phyloP scores from a whole-genome alignment of 352 stramenopile species.

The Phytopythium mirpurense region DNA sequence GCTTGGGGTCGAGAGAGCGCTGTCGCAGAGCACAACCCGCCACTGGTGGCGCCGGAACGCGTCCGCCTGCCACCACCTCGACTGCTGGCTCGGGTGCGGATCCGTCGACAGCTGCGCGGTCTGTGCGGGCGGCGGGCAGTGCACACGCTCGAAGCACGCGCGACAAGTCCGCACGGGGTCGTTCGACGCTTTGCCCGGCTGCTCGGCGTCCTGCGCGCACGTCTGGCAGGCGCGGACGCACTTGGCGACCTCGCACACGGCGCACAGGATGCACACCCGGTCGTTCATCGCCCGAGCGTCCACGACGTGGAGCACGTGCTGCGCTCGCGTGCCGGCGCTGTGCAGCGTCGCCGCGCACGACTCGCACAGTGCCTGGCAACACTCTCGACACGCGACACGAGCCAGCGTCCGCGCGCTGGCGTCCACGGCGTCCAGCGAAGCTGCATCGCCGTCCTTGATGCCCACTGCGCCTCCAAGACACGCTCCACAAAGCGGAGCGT shows the following conservation, averaged over 20 bases:
- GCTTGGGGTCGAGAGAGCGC: not conserved
- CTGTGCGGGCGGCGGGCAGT: conserved; percentile 7
- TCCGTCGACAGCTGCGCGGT: not conserved
- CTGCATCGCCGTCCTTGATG: not conserved
- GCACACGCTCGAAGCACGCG: conserved; percentile 23
- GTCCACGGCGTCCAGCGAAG: not conserved
- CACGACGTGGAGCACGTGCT: conserved; percentile 26
- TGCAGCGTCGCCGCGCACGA: conserved; percentile 21
- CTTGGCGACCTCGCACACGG: conserved; percentile 17
- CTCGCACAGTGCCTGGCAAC: conserved; percentile 18
- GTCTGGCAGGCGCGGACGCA: conserved; percentile 13
- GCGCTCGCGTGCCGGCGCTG: conserved; percentile 24
- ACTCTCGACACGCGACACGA: conserved; percentile 24
- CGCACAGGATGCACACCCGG: conserved; percentile 12
- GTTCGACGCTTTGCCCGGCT: not conserved
- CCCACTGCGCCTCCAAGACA: conserved; percentile 9
- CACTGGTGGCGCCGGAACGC: conserved; percentile 20
- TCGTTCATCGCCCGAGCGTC: conserved; percentile 22
- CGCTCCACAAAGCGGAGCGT: conserved; percentile 32
- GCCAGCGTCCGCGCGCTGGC: conserved; percentile 12
- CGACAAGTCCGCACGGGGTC: conserved; percentile 2
- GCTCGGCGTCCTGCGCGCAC: conserved; percentile 2
- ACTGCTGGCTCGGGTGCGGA: not conserved
- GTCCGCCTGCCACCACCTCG: conserved; percentile 24
- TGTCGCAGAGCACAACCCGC: conserved; percentile 2